Evolutionary conservation across 108 stramenopile species (phyloP), one percentile per base, ranked within the genome.

Genomic region (Discostella stelligeroides): DNA sequence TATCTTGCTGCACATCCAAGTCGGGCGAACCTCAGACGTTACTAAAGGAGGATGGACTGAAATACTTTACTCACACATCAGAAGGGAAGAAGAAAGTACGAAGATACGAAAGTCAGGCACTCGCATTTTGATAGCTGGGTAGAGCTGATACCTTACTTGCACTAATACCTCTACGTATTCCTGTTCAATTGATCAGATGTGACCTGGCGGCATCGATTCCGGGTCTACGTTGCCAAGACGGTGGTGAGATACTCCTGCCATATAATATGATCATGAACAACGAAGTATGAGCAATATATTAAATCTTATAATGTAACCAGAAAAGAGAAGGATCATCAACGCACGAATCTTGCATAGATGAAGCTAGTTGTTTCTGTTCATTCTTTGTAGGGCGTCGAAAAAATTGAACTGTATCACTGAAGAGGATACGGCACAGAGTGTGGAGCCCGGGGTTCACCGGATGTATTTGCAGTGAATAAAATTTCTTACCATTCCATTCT

Each of bases 341-440:
- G 54, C 53, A 65, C 25, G 38, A 49, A 15, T 7, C 18, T 20
- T 53, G 48, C 53, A 67, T 20, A 13, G 54, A 39, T 38, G 40
- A 55, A 27, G 40, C 66, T 56, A 41, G 66, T 34, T 39, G 54
- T 54, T 50, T 34, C 21, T 28, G 54, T 42, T 50, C 38, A 40
- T 14, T 28, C n/a, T 67, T 67, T 75, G 39, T 75, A 30, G 74
- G 74, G 74, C 29, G 39, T 54, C 66, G 59, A 50, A 75, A 75
- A 75, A 75, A 75, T 67, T 75, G 66, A 40, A 49, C 20, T 66
- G 54, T 61, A 62, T 65, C 73, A 75, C 62, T 59, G 39, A 37
- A 50, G 30, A 34, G 17, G 45, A 65, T 57, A 58, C 48, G 74
- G 74, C 39, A 75, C 74, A 75, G 74, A 75, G 74, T 75, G 74